These are phyloP conservation scores for Yamadazyma atmosphaerica DNA, from an alignment of 1,139 yeast genomes.

Conservation along the genomic window DNA sequence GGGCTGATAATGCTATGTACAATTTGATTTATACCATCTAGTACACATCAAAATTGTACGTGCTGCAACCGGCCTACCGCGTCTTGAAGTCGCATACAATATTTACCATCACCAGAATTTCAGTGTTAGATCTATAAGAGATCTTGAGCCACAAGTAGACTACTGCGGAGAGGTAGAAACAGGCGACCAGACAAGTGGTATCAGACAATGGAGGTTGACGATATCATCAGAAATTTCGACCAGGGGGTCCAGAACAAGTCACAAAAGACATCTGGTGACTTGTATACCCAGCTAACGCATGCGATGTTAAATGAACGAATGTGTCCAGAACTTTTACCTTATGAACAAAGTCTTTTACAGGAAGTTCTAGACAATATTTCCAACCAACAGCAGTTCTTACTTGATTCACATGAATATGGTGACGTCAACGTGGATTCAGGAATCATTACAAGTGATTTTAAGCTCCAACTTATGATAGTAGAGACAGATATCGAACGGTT, in stretches of 20 bases:
- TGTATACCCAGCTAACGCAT: constrained; percentile 21
- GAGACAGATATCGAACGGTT: constrained; percentile 91
- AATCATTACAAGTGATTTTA: constrained; percentile 58
- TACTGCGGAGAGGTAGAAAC: too few species aligned
- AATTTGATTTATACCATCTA: too few species aligned
- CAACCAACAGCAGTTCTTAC: constrained; percentile 70
- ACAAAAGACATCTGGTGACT: constrained; percentile 4
- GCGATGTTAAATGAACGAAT: constrained; percentile 84
- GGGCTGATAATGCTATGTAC: too few species aligned
- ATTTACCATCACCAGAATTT: too few species aligned
- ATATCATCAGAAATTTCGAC: constrained; percentile 66
- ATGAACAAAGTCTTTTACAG: constrained; percentile 59
- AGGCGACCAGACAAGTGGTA: too few species aligned
- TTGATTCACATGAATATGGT: constrained; percentile 55
- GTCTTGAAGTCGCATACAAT: too few species aligned
- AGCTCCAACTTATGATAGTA: constrained; percentile 75
- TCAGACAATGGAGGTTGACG: constrained; percentile 57
- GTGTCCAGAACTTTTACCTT: constrained; percentile 81
- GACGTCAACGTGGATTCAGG: constrained; percentile 42
- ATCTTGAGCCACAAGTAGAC: too few species aligned
- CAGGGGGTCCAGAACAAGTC: constrained; percentile 14
- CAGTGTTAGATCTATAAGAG: too few species aligned
- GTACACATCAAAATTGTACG: too few species aligned
- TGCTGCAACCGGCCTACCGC: too few species aligned
- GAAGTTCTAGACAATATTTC: constrained; percentile 60